Evolutionary conservation across 2,329 filamentous ascomycete genomes (phyloP).

Genomic region (Fusarium sulawesiense): DNA sequence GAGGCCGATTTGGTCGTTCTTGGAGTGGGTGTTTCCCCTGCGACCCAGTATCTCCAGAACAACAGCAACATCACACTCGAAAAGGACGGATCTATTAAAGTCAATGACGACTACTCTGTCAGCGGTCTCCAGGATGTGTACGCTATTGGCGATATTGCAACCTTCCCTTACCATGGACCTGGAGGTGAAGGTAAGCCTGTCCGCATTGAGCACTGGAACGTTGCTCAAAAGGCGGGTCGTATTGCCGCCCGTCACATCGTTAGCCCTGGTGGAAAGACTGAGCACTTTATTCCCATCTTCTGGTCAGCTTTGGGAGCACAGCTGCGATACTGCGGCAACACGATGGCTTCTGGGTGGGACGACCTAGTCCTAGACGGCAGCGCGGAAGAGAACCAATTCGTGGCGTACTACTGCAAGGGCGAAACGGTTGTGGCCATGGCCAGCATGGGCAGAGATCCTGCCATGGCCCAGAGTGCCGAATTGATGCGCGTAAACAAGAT

Average conservation of each 20-base stretch:
- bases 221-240: slow-evolving; percentile 92
- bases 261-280: slow-evolving; percentile 68
- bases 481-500: slow-evolving; percentile 86
- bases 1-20: slow-evolving; percentile 91
- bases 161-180: slow-evolving; percentile 92
- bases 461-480: slow-evolving; percentile 84
- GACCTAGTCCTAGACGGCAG: slow-evolving; percentile 84
- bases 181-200: slow-evolving; percentile 78
- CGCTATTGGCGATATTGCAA: slow-evolving; percentile 94
- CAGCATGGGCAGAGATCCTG: slow-evolving; percentile 89
- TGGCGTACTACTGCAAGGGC: slow-evolving; percentile 88
- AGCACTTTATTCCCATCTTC: slow-evolving; percentile 91
- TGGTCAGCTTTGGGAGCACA: slow-evolving; percentile 94
- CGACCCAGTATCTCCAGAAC: slow-evolving; percentile 82
- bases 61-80: slow-evolving; percentile 78
- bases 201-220: slow-evolving; percentile 98
- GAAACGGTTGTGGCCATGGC: slow-evolving; percentile 91
- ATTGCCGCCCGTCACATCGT: slow-evolving; percentile 82
- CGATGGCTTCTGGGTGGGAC: slow-evolving; percentile 78
- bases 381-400: slow-evolving; percentile 82
- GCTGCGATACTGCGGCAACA: slow-evolving; percentile 93
- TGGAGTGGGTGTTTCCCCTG: slow-evolving; percentile 87
- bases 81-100: slow-evolving; percentile 85
- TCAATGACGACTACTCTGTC: slow-evolving; percentile 83
- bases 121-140: slow-evolving; percentile 84